Conservation (phyloP, 2,329 filamentous ascomycete species). For the Cladosporium cucumerinum region DNA sequence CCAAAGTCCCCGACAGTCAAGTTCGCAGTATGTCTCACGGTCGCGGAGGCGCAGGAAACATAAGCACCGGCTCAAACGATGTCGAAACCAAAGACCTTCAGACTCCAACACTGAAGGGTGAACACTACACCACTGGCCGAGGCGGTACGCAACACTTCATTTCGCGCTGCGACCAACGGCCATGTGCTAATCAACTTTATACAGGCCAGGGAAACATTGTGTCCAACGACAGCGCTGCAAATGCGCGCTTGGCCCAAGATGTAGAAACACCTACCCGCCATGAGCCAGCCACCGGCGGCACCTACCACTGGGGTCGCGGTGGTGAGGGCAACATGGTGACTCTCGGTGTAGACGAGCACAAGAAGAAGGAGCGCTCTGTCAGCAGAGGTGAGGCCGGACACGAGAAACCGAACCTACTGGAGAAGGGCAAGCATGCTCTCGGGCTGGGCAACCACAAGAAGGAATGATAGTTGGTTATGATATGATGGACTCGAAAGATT, state of each 20-base stretch:
- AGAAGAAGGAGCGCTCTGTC: conserved; percentile 20
- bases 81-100: conserved; percentile 59
- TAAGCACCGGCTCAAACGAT: conserved; percentile 39
- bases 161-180: not conserved
- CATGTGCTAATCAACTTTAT: not conserved
- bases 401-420: conserved; percentile 40
- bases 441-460: conserved; percentile 40
- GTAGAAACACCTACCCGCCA: conserved; percentile 56
- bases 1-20: not conserved
- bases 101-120: conserved; percentile 77
- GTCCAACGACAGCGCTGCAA: conserved; percentile 64
- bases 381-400: conserved; percentile 23
- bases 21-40: conserved; percentile 50
- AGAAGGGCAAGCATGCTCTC: conserved; percentile 54
- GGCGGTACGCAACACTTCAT: conserved; percentile 57
- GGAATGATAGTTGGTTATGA: not conserved
- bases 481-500: not conserved
- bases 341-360: conserved; percentile 42
- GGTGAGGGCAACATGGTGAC: conserved; percentile 66
- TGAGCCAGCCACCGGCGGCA: conserved; percentile 52
- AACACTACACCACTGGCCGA: conserved; percentile 84
- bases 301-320: conserved; percentile 67
- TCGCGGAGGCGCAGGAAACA: conserved; percentile 68
- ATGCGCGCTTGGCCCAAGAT: conserved; percentile 79
- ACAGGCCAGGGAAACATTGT: conserved; percentile 82